A percentile compares a stretch with the other conserved stretches of the same genome.
These are phyloP conservation scores for Knoxdaviesia capensis DNA, from an alignment of 2,329 filamentous ascomycete species.

Conservation along the genomic window DNA sequence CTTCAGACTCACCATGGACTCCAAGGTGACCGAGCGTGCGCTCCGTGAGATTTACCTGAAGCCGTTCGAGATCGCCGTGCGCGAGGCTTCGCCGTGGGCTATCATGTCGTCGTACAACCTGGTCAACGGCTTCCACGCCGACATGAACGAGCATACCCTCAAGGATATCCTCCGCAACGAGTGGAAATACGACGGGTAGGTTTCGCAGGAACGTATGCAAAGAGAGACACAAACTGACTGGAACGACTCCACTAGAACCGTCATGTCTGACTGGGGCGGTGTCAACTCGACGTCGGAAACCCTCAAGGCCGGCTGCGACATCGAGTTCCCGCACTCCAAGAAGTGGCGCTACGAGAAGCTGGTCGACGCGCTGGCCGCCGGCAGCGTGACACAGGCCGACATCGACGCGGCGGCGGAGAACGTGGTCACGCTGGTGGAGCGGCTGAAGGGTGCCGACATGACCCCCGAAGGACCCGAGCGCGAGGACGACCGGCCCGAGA, in stretches of 20 bases:
- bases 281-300: slow-evolving; percentile 34
- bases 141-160: slow-evolving; percentile 33
- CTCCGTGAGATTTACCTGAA: slow-evolving; percentile 53
- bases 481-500: slow-evolving; percentile 35
- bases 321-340: slow-evolving; percentile 35
- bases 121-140: slow-evolving; percentile 41
- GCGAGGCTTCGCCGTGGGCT: slow-evolving; percentile 49
- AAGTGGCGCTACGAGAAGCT: slow-evolving; percentile 38
- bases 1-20: slow-evolving; percentile 42
- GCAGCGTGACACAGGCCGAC: slow-evolving; percentile 23
- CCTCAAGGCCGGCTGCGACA: slow-evolving; percentile 32
- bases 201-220: neutral
- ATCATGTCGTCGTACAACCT: slow-evolving; percentile 51
- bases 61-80: slow-evolving; percentile 53
- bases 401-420: slow-evolving; percentile 40
- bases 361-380: slow-evolving; percentile 27
- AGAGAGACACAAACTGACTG: neutral
- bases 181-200: slow-evolving; percentile 40
- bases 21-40: slow-evolving; percentile 41
- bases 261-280: slow-evolving; percentile 40
- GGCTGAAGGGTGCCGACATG: slow-evolving; percentile 39
- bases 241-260: slow-evolving; percentile 17
- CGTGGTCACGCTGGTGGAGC: slow-evolving; percentile 36
- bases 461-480: slow-evolving; percentile 34
- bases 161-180: slow-evolving; percentile 37